Evolutionary conservation across 352 stramenopile species (phyloP).

Genomic region (Globisporangium uncinulatum): DNA sequence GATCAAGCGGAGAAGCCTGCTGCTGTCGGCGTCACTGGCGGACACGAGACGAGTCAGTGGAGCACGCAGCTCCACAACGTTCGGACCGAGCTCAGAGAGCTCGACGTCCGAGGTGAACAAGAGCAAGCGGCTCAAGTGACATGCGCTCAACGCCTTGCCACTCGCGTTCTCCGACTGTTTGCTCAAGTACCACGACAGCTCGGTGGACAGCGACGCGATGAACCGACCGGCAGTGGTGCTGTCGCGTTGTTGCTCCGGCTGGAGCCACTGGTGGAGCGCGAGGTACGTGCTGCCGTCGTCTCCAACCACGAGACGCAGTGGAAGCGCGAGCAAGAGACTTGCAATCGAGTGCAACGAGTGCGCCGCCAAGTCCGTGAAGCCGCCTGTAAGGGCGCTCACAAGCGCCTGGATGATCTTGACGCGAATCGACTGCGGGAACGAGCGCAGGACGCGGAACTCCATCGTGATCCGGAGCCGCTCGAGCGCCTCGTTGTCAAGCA

Average conservation of each 20-base stretch:
- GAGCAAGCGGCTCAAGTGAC: constrained; percentile 36
- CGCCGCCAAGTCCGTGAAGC: constrained; percentile 29
- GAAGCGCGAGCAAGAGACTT: constrained; percentile 50
- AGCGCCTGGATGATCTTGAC: constrained; percentile 42
- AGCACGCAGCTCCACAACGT: neutral
- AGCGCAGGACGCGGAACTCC: constrained; percentile 69
- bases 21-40: constrained; percentile 7
- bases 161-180: neutral
- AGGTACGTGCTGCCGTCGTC: constrained; percentile 22
- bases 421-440: constrained; percentile 63
- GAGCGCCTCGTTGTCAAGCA: constrained; percentile 31
- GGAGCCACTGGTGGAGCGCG: constrained; percentile 29
- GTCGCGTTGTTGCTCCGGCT: neutral
- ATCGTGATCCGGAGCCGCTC: constrained; percentile 62
- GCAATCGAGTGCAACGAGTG: constrained; percentile 39
- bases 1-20: constrained; percentile 29
- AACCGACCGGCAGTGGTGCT: constrained; percentile 3
- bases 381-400: constrained; percentile 44
- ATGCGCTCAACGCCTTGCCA: constrained; percentile 12
- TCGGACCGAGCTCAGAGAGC: neutral
- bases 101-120: constrained; percentile 31
- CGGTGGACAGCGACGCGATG: constrained; percentile 7
- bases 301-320: constrained; percentile 23
- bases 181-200: constrained; percentile 17
- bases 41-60: constrained; percentile 9